Conservation (phyloP, 2,329 filamentous ascomycete genomes). For the Raffaelea arxii region DNA sequence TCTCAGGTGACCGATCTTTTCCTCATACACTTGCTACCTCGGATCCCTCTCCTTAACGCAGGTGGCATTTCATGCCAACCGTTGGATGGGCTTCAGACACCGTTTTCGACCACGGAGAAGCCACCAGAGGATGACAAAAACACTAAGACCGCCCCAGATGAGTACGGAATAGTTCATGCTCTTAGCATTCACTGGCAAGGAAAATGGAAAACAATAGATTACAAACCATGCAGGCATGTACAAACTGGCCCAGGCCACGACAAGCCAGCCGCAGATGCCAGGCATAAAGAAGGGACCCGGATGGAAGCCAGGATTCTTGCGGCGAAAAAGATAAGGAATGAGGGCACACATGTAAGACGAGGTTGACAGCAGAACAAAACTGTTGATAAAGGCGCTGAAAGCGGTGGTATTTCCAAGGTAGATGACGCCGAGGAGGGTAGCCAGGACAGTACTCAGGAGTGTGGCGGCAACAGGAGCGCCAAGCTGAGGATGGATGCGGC, state of each 20-base stretch:
- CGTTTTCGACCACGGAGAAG: too few species aligned
- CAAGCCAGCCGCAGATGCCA: not conserved
- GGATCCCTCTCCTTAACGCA: too few species aligned
- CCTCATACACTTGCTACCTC: too few species aligned
- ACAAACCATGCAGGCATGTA: not conserved
- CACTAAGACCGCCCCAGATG: not conserved
- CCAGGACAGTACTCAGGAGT: slow-evolving; percentile 40
- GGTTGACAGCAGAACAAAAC: not conserved
- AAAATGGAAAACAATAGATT: not conserved
- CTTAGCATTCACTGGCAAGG: not conserved
- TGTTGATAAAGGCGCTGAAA: slow-evolving; percentile 22
- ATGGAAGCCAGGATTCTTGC: not conserved
- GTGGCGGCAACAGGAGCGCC: slow-evolving; percentile 52
- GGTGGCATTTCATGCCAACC: too few species aligned
- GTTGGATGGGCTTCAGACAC: too few species aligned
- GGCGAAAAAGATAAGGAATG: not conserved
- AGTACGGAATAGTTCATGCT: not conserved
- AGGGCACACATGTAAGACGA: not conserved
- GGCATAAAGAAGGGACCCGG: not conserved
- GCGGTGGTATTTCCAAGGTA: slow-evolving; percentile 44
- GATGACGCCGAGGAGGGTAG: slow-evolving; percentile 45
- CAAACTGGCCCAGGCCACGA: not conserved
- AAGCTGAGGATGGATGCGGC: slow-evolving; percentile 40
- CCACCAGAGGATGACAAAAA: not conserved
- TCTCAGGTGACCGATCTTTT: too few species aligned